These are phyloP conservation scores for Limnanthes douglasii DNA, from an alignment of 345 rosid genomes.

Conservation along the genomic window DNA sequence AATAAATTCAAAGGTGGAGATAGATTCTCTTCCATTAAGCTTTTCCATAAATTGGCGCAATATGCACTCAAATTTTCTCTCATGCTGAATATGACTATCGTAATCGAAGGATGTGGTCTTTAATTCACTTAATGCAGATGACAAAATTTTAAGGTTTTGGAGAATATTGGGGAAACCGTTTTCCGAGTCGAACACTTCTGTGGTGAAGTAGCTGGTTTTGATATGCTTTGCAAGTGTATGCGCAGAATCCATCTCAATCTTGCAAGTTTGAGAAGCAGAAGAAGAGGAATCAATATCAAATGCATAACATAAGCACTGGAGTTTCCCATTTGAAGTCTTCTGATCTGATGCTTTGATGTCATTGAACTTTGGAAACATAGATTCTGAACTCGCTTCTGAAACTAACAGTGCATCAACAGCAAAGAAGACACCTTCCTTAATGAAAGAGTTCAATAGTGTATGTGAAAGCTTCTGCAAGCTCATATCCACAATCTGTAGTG, in stretches of 20 bases:
- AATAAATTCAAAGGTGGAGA: slow-evolving; percentile 84
- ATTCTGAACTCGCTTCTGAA: slow-evolving; percentile 36
- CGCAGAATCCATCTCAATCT: slow-evolving; percentile 49
- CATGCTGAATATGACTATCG: slow-evolving; percentile 22
- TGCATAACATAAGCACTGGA: slow-evolving; percentile 74
- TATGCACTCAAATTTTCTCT: slow-evolving; percentile 29
- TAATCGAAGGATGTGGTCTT: slow-evolving; percentile 15
- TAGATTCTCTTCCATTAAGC: slow-evolving; percentile 63
- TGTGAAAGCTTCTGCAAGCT: slow-evolving; percentile 56
- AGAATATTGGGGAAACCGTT: slow-evolving; percentile 73
- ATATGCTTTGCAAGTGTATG: slow-evolving; percentile 52
- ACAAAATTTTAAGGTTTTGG: slow-evolving; percentile 47
- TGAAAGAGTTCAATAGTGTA: slow-evolving; percentile 45
- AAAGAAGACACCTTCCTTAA: slow-evolving; percentile 77
- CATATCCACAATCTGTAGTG: slow-evolving; percentile 53
- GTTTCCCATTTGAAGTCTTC: slow-evolving; percentile 31
- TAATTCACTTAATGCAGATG: slow-evolving; percentile 41
- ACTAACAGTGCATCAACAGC: slow-evolving; percentile 49
- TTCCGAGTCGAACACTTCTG: slow-evolving; percentile 39
- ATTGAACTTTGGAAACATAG: slow-evolving; percentile 23
- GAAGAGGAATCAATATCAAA: slow-evolving; percentile 26
- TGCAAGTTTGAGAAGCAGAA: slow-evolving; percentile 39
- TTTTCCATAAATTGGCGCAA: slow-evolving; percentile 42
- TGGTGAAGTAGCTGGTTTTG: slow-evolving; percentile 39
- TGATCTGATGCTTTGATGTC: too few relatives aligned